Conservation (phyloP, 345 rosid species). For the Cardamine chenopodiifolia region DNA sequence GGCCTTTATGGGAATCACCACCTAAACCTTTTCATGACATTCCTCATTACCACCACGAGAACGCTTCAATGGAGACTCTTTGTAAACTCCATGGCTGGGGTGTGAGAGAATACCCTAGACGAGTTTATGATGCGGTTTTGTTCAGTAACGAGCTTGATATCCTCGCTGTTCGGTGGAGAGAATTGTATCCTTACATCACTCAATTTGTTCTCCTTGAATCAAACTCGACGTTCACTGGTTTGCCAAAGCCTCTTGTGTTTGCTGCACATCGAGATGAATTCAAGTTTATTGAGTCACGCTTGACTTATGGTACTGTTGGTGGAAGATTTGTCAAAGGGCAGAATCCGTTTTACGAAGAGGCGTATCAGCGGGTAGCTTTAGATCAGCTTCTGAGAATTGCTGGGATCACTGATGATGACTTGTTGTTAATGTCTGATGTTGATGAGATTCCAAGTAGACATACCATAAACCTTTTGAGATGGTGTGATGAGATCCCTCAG, state of each 20-base stretch:
- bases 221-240: slow-evolving; percentile 80
- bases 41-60: slow-evolving; percentile 80
- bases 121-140: slow-evolving; percentile 81
- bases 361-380: slow-evolving; percentile 76
- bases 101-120: slow-evolving; percentile 75
- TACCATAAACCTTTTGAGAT: slow-evolving; percentile 77
- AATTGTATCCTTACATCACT: slow-evolving; percentile 72
- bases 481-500: slow-evolving; percentile 78
- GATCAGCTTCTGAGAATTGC: slow-evolving; percentile 77
- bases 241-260: slow-evolving; percentile 65
- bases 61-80: slow-evolving; percentile 74
- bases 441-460: slow-evolving; percentile 92
- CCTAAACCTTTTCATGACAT: slow-evolving; percentile 80
- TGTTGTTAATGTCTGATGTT: slow-evolving; percentile 86
- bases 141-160: slow-evolving; percentile 86
- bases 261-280: slow-evolving; percentile 62
- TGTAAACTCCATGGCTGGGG: slow-evolving; percentile 94
- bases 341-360: slow-evolving; percentile 87
- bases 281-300: slow-evolving; percentile 68
- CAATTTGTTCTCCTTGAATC: slow-evolving; percentile 85
- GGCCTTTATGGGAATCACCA: slow-evolving; percentile 88
- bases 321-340: slow-evolving; percentile 77
- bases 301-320: slow-evolving; percentile 71
- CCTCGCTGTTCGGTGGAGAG: slow-evolving; percentile 76
- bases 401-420: slow-evolving; percentile 80